These are phyloP conservation scores for Ceratocystis colombiana DNA, from an alignment of 2,329 filamentous ascomycete genomes.

Conservation along the genomic window DNA sequence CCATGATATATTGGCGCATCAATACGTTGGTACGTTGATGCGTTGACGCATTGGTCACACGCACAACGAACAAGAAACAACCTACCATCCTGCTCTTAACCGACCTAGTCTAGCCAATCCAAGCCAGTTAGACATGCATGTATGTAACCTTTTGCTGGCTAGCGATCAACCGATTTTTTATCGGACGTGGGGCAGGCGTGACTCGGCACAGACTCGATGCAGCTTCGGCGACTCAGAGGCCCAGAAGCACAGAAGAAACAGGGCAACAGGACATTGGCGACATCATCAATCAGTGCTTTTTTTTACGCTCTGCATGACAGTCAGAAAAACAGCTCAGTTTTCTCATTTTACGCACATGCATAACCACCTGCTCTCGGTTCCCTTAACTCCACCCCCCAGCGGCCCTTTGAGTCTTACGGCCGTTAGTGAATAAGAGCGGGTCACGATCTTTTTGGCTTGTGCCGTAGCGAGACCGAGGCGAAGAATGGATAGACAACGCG, in stretches of 20 bases:
- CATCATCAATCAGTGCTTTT: background rate
- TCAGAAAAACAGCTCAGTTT: background rate
- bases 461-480: background rate
- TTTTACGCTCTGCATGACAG: background rate
- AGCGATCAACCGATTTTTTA: background rate
- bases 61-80: too few relatives aligned
- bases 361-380: background rate
- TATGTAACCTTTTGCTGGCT: background rate
- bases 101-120: background rate
- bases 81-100: too few relatives aligned
- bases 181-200: background rate
- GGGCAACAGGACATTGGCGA: background rate
- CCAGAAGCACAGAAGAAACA: background rate
- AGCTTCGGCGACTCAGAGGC: background rate
- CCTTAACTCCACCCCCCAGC: background rate
- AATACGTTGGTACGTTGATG: too few relatives aligned
- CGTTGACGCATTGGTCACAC: too few relatives aligned
- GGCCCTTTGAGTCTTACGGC: background rate
- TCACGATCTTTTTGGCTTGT: background rate
- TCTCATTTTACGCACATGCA: background rate
- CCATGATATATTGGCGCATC: too few relatives aligned
- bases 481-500: background rate
- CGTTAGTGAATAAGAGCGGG: background rate
- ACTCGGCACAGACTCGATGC: conserved; percentile 2
- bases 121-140: background rate